These are phyloP conservation scores for Eimeria tenella DNA, from an alignment of 169 alveolate species.

Conservation along the genomic window DNA sequence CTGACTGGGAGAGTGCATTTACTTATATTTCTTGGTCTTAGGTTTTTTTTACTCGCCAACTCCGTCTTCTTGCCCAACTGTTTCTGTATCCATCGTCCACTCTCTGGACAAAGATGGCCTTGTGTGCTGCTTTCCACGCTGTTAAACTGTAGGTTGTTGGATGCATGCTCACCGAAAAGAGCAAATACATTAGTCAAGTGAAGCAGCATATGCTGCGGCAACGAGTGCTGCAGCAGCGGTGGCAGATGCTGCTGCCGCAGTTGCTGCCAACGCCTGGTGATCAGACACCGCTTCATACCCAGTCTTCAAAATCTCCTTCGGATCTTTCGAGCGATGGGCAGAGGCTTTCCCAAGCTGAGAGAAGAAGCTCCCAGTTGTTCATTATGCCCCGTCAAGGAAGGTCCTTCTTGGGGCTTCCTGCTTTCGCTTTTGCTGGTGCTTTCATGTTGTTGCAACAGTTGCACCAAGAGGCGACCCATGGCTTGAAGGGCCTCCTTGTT, in stretches of 20 bases:
- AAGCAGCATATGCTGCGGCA: not conserved
- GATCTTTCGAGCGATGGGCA: not conserved
- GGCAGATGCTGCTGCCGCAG: not conserved
- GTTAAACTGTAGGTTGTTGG: too few species aligned
- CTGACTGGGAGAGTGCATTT: too few species aligned
- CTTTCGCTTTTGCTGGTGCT: not conserved
- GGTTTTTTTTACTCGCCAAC: too few species aligned
- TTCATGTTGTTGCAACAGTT: conserved; percentile 17
- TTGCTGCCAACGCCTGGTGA: not conserved
- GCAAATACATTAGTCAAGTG: not conserved
- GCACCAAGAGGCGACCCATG: conserved; percentile 17
- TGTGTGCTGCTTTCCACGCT: not conserved
- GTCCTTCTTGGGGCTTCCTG: conserved; percentile 6
- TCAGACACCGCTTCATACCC: too few species aligned
- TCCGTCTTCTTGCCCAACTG: too few species aligned
- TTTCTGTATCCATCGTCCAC: too few species aligned
- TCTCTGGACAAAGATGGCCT: too few species aligned
- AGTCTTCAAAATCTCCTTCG: not conserved
- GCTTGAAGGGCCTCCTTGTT: conserved; percentile 36
- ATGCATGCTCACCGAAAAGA: not conserved
- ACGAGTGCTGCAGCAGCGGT: not conserved
- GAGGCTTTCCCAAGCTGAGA: not conserved
- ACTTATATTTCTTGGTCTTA: too few species aligned
- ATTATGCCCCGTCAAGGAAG: not conserved
- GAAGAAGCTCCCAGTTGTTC: not conserved